Evolutionary conservation across 306 rosid genomes (phyloP), one percentile per base, ranked within the genome.

Genomic region (Malus orientalis): DNA sequence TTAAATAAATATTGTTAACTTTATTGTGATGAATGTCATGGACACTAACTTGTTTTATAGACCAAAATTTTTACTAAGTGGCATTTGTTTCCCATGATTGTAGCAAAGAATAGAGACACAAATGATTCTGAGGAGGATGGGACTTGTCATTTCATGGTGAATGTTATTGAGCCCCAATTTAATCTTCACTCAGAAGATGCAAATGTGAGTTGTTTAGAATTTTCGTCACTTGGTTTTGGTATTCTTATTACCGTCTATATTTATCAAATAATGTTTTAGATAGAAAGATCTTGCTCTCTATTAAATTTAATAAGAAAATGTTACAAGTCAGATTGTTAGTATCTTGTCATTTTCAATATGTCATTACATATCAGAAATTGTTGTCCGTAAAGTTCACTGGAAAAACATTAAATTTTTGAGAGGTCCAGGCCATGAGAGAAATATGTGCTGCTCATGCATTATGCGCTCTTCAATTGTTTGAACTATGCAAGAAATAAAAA

Each of bases 131-230:
- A 87, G 81, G 98, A 87, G 63, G 87, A 80, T 0, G 99, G 98
- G 60, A 93, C 89, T 80, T 89, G 89, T 16, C 91, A 78, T 81
- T 91, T 88, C 88, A 93, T 93, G 99, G 99, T 96, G 91, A 92
- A 96, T 91, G 97, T 93, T 73, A 82, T 91, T 80, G 94, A 88
- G 88, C 99, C 98, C 53, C 99, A 96, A 77, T 96, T 96, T 81
- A 96, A 96, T 89, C 98, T 96, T 82, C 98, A 96, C 86, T 91
- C 99, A 7, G 98, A 92, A 87, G 99, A 93, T 77, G 99, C 97
- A 71, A 92, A 91, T 84, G 99, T 93, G 87, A 88, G 98, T 86
- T 80, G 63, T 66, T 72, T 38, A 65, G 71, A 78, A 53, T 38
- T 64, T 20, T 33, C 16, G 2, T 66, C 4, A 4, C 70, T 66